phyloP scores from a whole-genome alignment of 352 stramenopile species.

The Globisporangium polare region DNA sequence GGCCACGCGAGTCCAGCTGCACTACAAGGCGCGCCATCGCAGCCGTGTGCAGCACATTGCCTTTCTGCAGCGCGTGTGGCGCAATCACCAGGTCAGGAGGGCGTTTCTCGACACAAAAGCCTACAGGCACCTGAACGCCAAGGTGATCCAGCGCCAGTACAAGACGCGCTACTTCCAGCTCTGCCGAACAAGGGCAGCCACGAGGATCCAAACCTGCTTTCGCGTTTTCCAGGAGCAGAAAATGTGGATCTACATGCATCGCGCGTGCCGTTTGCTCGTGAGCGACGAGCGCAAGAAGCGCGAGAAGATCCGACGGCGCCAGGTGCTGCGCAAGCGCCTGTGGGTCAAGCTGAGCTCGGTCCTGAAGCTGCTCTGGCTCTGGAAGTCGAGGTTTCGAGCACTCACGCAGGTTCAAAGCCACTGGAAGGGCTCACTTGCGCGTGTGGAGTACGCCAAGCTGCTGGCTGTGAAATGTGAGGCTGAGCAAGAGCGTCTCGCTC shows the following conservation, averaged over 20 bases:
- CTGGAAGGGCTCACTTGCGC: constrained; percentile 4
- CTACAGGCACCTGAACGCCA: constrained; percentile 23
- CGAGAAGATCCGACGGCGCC: constrained; percentile 5
- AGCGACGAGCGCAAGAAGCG: constrained; percentile 14
- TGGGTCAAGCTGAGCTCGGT: constrained; percentile 6
- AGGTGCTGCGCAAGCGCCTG: background rate
- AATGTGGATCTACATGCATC: constrained; percentile 28
- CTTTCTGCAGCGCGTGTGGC: constrained; percentile 39
- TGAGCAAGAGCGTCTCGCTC: background rate
- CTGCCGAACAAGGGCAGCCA: constrained; percentile 16
- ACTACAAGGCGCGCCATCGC: constrained; percentile 30
- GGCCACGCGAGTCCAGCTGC: constrained; percentile 30
- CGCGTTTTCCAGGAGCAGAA: constrained; percentile 37
- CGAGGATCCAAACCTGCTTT: constrained; percentile 41
- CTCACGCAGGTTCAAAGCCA: constrained; percentile 5
- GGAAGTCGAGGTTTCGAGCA: constrained; percentile 3
- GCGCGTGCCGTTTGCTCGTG: constrained; percentile 28
- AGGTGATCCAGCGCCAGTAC: constrained; percentile 34
- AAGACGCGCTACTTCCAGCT: constrained; percentile 18
- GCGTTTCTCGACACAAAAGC: constrained; percentile 4
- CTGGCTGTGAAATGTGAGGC: background rate
- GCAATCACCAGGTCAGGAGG: constrained; percentile 17
- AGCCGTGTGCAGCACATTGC: constrained; percentile 21
- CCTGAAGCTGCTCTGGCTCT: constrained; percentile 1
- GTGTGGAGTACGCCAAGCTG: constrained; percentile 3